Base-by-base conservation (phyloP, 2,329 filamentous ascomycete genomes). In the Trichoderma oligosporum region DNA sequence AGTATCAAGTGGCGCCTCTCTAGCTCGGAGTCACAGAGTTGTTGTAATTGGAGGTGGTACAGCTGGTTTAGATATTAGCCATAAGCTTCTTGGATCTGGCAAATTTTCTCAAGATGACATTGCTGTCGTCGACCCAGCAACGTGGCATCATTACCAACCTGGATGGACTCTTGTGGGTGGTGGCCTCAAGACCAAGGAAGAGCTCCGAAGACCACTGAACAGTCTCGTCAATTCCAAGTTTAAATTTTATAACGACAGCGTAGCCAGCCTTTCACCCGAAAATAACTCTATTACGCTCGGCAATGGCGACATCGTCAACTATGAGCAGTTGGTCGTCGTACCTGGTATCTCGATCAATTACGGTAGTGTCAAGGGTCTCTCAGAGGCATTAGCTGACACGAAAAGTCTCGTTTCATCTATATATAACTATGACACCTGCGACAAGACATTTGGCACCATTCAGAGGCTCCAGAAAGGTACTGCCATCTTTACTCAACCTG, bases 151-250 rank as follows among this genome's bases (percentile, higher is more conserved):
- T 71, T 88, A 87, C 67, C 85, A 88, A 68, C 83, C 85, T 1
- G 85, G 85, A 54, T 88, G 84, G 84, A 88, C 85, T 2, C 74
- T 88, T 1, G 85, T 87, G 2, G 85, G 84, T 41, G 84, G 82
- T 36, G 85, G 85, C 3, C 74, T 88, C 36, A 87, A 87, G 70
- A 78, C 74, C 45, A 84, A 83, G 66, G 74, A 85, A 61, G 78
- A 85, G 22, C 70, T 87, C 56, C 77, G 78, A 45, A 70, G 72
- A 56, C 79, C 78, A 1, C 66, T 86, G 36, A 64, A 72, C 4
- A 71, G 71, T 46, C 66, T 87, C 47, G 69, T 87, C 7, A 78
- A 86, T 62, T 68, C 80, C n/a, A 83, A 83, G 64, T 69, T 88
- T 60, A 81, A 81, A 64, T 78, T 85, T 63, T 87, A 87, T 73